Evolutionary conservation across 352 stramenopile species (phyloP).

Genomic region (Phytophthora cactorum): DNA sequence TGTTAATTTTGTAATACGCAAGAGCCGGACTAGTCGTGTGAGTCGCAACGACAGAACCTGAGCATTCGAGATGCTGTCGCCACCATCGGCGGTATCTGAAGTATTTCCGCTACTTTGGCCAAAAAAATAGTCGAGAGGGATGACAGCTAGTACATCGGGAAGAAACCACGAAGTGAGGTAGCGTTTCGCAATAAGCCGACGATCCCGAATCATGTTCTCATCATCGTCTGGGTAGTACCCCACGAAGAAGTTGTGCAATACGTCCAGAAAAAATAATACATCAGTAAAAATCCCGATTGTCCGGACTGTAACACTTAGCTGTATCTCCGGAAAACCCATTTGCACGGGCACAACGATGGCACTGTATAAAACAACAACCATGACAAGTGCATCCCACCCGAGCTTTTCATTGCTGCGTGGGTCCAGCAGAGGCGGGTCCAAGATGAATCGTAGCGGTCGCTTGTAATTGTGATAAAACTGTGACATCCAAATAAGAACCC

Average conservation of each 20-base stretch:
- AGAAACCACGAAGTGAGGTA: conserved; percentile 74
- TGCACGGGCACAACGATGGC: conserved; percentile 74
- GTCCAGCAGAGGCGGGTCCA: conserved; percentile 52
- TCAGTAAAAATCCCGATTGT: conserved; percentile 43
- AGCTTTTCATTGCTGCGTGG: conserved; percentile 64
- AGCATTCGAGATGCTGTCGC: conserved; percentile 31
- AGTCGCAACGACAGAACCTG: conserved; percentile 75
- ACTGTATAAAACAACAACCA: conserved; percentile 78
- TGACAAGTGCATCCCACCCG: conserved; percentile 72
- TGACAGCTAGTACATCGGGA: conserved; percentile 50
- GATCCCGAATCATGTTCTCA: conserved; percentile 58
- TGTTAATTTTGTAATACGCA: conserved; percentile 75
- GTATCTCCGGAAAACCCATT: conserved; percentile 71
- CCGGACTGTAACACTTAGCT: conserved; percentile 34
- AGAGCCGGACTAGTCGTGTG: conserved; percentile 60
- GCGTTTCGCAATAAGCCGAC: conserved; percentile 47
- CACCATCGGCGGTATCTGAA: not conserved
- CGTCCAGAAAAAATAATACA: conserved; percentile 67
- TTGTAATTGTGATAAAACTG: conserved; percentile 52
- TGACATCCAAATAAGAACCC: conserved; percentile 40
- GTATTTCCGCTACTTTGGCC: not conserved
- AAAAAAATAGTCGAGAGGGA: conserved; percentile 65
- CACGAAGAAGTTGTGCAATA: conserved; percentile 78
- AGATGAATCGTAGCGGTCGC: conserved; percentile 35
- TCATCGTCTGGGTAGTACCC: conserved; percentile 72